Evolutionary conservation across 75 land plant genomes (phyloP).

Genomic region (Cunninghamia lanceolata): DNA sequence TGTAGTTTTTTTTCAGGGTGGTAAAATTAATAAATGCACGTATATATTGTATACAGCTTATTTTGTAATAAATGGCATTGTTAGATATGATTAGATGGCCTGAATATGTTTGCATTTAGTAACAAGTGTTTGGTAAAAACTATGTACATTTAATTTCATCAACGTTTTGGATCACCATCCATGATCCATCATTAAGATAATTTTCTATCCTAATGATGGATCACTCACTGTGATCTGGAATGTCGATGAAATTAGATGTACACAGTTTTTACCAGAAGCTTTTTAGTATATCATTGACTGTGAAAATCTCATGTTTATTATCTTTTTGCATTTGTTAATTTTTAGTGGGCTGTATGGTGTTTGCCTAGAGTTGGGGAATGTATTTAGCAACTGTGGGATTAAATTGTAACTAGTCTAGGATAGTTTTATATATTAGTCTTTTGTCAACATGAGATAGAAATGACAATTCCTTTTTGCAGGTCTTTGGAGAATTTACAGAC

Average conservation of each 20-base stretch:
- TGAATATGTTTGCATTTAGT: too few relatives aligned
- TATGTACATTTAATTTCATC: too few relatives aligned
- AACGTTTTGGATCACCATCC: too few relatives aligned
- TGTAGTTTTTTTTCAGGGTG: neutral
- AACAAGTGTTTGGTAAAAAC: too few relatives aligned
- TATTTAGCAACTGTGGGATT: neutral
- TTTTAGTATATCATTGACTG: too few relatives aligned
- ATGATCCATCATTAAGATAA: too few relatives aligned
- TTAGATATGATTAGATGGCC: neutral
- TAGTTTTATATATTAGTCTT: neutral
- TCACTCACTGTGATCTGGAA: too few relatives aligned
- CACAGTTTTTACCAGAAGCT: too few relatives aligned
- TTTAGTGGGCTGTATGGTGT: neutral
- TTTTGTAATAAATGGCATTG: neutral
- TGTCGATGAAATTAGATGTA: too few relatives aligned
- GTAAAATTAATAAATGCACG: neutral
- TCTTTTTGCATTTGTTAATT: neutral
- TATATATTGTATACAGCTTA: neutral
- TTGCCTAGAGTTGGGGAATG: neutral
- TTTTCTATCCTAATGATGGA: too few relatives aligned
- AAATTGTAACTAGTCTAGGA: neutral
- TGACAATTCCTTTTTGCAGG: slow-evolving; percentile 17
- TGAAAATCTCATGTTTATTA: too few relatives aligned
- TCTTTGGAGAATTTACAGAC: slow-evolving; percentile 66
- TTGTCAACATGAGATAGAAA: neutral